Conservation (phyloP, 2,329 filamentous ascomycete genomes). For the Diaporthe sp. region DNA sequence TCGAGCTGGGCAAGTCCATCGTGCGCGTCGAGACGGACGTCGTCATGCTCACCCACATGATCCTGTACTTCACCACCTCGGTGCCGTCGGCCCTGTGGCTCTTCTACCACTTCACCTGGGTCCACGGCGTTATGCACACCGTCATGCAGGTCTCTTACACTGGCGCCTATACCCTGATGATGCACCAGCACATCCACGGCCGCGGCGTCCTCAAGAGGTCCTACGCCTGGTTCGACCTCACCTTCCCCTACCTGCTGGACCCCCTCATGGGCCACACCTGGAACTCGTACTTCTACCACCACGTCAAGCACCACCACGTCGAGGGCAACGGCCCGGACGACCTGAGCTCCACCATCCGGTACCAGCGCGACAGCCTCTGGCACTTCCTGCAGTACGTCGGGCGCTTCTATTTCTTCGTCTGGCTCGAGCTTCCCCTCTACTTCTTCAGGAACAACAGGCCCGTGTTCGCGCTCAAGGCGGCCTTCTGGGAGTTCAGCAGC, state of each 20-base stretch:
- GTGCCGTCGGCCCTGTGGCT: slow-evolving; percentile 77
- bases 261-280: slow-evolving; percentile 87
- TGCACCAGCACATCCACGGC: slow-evolving; percentile 88
- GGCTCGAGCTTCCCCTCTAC: slow-evolving; percentile 82
- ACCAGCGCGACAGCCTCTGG: slow-evolving; percentile 76
- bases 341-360: slow-evolving; percentile 81
- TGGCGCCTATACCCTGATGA: slow-evolving; percentile 83
- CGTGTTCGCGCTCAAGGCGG: slow-evolving; percentile 66
- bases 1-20: slow-evolving; percentile 65
- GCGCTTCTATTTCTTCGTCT: slow-evolving; percentile 80
- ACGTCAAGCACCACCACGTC: slow-evolving; percentile 88
- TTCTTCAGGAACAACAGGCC: slow-evolving; percentile 75
- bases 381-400: slow-evolving; percentile 81
- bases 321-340: slow-evolving; percentile 84
- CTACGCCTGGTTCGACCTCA: slow-evolving; percentile 69
- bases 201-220: slow-evolving; percentile 74
- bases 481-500: slow-evolving; percentile 72
- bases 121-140: slow-evolving; percentile 76
- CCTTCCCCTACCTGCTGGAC: slow-evolving; percentile 81
- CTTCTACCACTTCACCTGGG: slow-evolving; percentile 75
- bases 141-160: slow-evolving; percentile 77
- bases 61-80: slow-evolving; percentile 78
- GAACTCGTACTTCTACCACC: slow-evolving; percentile 89
- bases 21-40: slow-evolving; percentile 80
- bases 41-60: slow-evolving; percentile 81